phyloP scores from a whole-genome alignment of 129 eudicot genomes.

The Scalesia atractyloides region DNA sequence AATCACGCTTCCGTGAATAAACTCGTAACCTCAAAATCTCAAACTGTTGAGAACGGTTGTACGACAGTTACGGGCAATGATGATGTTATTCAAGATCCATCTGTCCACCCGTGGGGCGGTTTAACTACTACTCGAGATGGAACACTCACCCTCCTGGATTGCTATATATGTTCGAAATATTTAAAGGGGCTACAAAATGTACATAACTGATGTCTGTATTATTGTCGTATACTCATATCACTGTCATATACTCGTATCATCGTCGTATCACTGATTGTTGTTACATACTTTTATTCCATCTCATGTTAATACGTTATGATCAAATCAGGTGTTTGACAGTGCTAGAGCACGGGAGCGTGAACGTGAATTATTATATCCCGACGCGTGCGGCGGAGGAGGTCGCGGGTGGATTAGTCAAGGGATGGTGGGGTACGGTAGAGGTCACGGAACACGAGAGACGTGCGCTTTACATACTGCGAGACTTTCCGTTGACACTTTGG shows the following conservation, averaged over 20 bases:
- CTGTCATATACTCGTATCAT: too few relatives aligned
- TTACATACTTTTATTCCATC: background rate
- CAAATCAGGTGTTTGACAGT: constrained; percentile 86
- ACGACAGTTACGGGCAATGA: constrained; percentile 41
- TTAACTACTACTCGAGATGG: constrained; percentile 78
- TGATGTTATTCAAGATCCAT: constrained; percentile 69
- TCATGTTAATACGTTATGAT: constrained; percentile 24
- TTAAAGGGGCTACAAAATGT: constrained; percentile 95
- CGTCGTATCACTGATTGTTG: constrained; percentile 6
- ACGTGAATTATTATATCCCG: constrained; percentile 91
- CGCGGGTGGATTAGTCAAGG: constrained; percentile 99
- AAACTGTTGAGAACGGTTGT: constrained; percentile 40
- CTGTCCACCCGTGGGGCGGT: constrained; percentile 96
- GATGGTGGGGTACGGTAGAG: constrained; percentile 82
- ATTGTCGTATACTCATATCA: background rate
- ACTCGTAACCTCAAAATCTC: constrained; percentile 38
- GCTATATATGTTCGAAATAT: constrained; percentile 78
- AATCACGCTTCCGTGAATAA: constrained; percentile 43
- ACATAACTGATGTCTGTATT: constrained; percentile 21
- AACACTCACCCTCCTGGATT: constrained; percentile 85
- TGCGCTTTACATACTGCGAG: constrained; percentile 98
- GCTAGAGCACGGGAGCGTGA: constrained; percentile 96
- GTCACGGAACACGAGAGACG: constrained; percentile 94
- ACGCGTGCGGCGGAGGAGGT: constrained; percentile 99
- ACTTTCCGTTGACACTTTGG: constrained; percentile 93